Evolutionary conservation across 192 early-diverging fungal genomes (phyloP), one percentile per base, ranked within the genome.

Genomic region (Podila epigama): DNA sequence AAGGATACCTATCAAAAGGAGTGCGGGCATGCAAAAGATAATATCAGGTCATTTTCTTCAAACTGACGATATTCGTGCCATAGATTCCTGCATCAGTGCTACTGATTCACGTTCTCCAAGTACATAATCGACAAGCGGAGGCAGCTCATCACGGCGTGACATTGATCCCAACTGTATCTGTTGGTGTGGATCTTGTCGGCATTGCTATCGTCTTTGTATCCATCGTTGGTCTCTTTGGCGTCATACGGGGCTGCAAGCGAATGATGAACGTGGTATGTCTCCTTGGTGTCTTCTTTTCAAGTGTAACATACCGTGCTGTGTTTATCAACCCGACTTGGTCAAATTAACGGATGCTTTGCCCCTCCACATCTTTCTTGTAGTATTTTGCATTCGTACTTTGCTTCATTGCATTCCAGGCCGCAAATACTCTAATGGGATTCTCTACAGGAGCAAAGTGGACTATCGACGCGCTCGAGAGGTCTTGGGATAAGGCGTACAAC

Each of bases 1-100:
- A 5, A 15, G 7, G 1, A 28, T n/a, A 13, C 20, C 28, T 16
- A 18, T 16, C 27, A 41, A 5, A 34, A 11, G n/a, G 0, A 36
- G 39, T 58, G 56, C 56, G 27, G 50, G 15, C 62, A 5, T 15
- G 27, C 18, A 20, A 22, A 5, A 51, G 31, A 25, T 32, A n/a
- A 31, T 28, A 41, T 52, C 31, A n/a, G 13, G 33, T 63, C 42
- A 6, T 53, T 31, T 34, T 13, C 11, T 18, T 34, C 13, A 42
- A 12, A 42, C 40, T 58, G 27, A 2, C 12, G 31, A 29, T 31
- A 1, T 68, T 31, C 29, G 7, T 31, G 1, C 2, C 7, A 6
- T 62, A 77, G 73, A 56, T 77, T 27, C 73, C 73, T 22, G 73
- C 73, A 29, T 68, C 66, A 5, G 73, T 52, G 18, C 61, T 77